Evolutionary conservation across 257 asterid genomes (phyloP), one percentile per base, ranked within the genome.

Genomic region (Lycium ferocissimum): DNA sequence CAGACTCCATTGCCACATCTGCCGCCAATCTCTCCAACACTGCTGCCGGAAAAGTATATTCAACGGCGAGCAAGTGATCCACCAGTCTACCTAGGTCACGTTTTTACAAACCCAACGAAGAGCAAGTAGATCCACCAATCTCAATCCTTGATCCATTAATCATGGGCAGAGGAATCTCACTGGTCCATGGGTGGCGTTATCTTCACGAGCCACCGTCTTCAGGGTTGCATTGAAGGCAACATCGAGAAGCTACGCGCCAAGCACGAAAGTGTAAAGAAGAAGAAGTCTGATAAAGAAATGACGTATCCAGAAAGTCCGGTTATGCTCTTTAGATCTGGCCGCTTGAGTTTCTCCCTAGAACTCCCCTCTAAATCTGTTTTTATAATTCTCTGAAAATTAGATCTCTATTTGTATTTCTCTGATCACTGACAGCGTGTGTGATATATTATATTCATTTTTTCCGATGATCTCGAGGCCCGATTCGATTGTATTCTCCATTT

Each of bases 101-200:
- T 2, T 81, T 93, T 89, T 92, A 91, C 92, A 95, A 26, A 12
- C 20, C 82, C 13, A 76, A 86, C 91, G 90, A 84, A 9, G 89
- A 89, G 18, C 78, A 97, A 12, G 94, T 96, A 1, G 95, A 94
- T 70, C 99, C 99, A 63, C 97, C 98, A 9, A 80, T 62, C 2
- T 57, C 98, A 2, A 95, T 96, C 67, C 87, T 84, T 81, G 97
- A 87, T 81, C 92, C 98, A 22, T 87, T 96, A 4, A 86, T 67
- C 91, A 5, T 96, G 98, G 99, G 98, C 99, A 26, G 58, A 90
- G 71, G 96, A 93, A 83, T 97, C 98, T 5, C 99, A 96, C 88
- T 94, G 98, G 99, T 93, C 98, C 33, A 94, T 93, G 99, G 98
- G 99, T 1, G 98, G 98, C 54, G 92, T 92, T 85, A 94, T 88